Conservation (phyloP, 345 rosid genomes). For the Kernera saxatilis region DNA sequence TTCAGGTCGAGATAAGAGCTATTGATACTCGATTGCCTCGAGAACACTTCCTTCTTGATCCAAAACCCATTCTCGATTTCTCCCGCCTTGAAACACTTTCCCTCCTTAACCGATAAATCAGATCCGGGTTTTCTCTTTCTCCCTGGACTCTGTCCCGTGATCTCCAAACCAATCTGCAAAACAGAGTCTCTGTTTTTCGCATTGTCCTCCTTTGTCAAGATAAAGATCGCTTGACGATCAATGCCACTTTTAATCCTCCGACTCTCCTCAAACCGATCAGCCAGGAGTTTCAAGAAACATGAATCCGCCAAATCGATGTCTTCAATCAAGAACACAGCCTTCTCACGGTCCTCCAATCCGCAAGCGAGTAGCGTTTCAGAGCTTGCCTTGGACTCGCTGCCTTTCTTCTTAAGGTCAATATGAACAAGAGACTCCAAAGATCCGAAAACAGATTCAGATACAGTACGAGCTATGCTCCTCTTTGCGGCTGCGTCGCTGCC, state of each 20-base stretch:
- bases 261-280: slow-evolving; percentile 40
- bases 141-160: slow-evolving; percentile 26
- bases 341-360: slow-evolving; percentile 36
- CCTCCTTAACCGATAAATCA: slow-evolving; percentile 30
- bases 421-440: slow-evolving; percentile 49
- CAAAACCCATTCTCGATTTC: slow-evolving; percentile 30
- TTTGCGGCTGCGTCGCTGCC: slow-evolving; percentile 65
- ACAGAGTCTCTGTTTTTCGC: slow-evolving; percentile 36
- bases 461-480: slow-evolving; percentile 58
- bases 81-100: slow-evolving; percentile 32
- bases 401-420: slow-evolving; percentile 41
- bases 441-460: slow-evolving; percentile 54
- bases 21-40: slow-evolving; percentile 56
- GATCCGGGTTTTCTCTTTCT: slow-evolving; percentile 58
- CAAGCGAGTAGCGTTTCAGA: slow-evolving; percentile 26
- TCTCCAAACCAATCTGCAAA: slow-evolving; percentile 48
- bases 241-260: background rate
- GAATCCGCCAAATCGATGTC: slow-evolving; percentile 56
- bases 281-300: slow-evolving; percentile 46
- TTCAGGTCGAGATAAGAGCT: slow-evolving; percentile 60
- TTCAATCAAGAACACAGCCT: slow-evolving; percentile 58
- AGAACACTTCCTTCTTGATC: slow-evolving; percentile 33
- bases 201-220: slow-evolving; percentile 45
- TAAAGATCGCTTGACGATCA: slow-evolving; percentile 40
- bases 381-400: slow-evolving; percentile 13